Conservation (phyloP, 805 yeast genomes). For the Kazachstania martiniae region DNA sequence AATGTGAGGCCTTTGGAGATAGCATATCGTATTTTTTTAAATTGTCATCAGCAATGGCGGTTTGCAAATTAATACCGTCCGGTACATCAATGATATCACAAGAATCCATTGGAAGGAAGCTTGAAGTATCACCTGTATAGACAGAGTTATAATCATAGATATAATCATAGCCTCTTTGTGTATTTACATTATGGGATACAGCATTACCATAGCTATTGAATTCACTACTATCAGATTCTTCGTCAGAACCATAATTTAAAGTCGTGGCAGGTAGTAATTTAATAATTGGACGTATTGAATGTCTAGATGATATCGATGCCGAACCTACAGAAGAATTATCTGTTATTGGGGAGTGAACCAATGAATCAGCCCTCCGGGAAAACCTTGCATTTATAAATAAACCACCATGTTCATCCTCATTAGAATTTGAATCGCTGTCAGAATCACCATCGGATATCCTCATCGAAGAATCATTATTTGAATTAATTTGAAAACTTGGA, state of each 20-base stretch:
- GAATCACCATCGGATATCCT: conserved; percentile 4
- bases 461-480: no score
- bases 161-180: conserved; percentile 66
- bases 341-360: conserved; percentile 17
- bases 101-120: conserved; percentile 25
- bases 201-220: conserved; percentile 35
- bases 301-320: conserved; percentile 5
- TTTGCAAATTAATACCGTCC: conserved; percentile 24
- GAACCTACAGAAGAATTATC: conserved; percentile 21
- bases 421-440: conserved; percentile 12
- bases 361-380: conserved; percentile 20
- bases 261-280: conserved; percentile 80
- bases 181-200: conserved; percentile 61
- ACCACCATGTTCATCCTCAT: conserved; percentile 26
- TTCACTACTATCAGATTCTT: conserved; percentile 33
- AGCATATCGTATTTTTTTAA: conserved; percentile 9
- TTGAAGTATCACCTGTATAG: conserved; percentile 41
- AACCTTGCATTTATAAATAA: conserved; percentile 25
- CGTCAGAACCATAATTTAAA: conserved; percentile 64
- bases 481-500: no score
- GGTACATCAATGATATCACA: conserved; percentile 29
- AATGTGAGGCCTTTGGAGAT: conserved; percentile 1
- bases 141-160: conserved; percentile 75
- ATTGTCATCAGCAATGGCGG: conserved; percentile 22
- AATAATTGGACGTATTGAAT: conserved; percentile 41